These are phyloP conservation scores for Gaultheria prostrata DNA, from an alignment of 148 eudicot species.

Conservation along the genomic window DNA sequence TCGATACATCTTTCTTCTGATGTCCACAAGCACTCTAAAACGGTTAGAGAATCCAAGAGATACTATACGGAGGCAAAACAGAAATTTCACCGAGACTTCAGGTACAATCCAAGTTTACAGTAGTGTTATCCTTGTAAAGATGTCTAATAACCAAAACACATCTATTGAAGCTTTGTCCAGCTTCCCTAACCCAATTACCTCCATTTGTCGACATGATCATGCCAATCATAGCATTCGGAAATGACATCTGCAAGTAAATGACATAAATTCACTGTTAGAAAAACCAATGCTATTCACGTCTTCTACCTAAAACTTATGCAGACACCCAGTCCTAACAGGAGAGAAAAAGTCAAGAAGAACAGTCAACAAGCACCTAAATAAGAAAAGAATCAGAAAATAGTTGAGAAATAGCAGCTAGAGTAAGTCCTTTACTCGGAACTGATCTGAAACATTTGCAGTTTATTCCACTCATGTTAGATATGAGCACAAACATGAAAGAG, in stretches of 20 bases:
- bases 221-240: conserved; percentile 49
- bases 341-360: neutral
- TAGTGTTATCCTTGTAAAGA: neutral
- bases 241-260: conserved; percentile 55
- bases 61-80: neutral
- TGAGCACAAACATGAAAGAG: neutral
- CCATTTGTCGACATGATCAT: neutral
- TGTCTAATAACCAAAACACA: neutral
- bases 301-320: neutral
- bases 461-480: neutral
- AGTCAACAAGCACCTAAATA: neutral
- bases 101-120: neutral
- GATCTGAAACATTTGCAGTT: neutral
- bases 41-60: neutral
- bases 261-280: neutral
- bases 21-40: neutral
- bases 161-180: neutral
- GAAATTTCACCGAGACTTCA: neutral
- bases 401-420: neutral
- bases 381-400: neutral
- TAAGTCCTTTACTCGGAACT: neutral
- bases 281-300: neutral
- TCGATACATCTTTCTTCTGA: neutral
- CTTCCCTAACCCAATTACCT: neutral
- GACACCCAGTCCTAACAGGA: neutral